Evolutionary conservation across 1,284 basidiomycete genomes (phyloP), one percentile per base, ranked within the genome.

Genomic region (Ceratobasidium sp.): DNA sequence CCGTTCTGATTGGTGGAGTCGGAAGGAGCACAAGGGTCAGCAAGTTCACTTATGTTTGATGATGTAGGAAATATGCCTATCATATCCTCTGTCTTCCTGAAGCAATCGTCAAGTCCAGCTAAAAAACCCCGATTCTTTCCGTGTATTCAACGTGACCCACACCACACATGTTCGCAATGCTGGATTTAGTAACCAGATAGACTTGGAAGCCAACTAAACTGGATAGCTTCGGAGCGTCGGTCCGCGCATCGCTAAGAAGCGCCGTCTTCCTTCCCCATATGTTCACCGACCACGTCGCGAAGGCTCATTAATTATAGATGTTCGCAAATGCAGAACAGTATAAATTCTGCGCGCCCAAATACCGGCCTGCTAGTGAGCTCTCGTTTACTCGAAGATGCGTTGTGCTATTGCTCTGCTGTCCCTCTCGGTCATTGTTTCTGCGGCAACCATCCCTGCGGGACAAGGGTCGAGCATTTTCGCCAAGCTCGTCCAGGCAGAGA

Each of bases 221-320:
- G n/a, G n/a, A n/a, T n/a, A n/a, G n/a, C n/a, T n/a, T n/a, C n/a
- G n/a, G n/a, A 45, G 38, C 55, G 27, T 58, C 55, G 55, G 55
- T 12, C 55, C 55, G 55, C 40, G 27, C 40, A 22, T 20, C 35
- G 17, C 40, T 13, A 17, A 42, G 54, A 58, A 42, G 55, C 38
- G 29, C 17, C 22, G 15, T 31, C 6, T 17, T 7, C 35, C 8
- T 43, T 58, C 55, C 55, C 55, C 55, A 58, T 58, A n/a, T 25
- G 55, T 55, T 42, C 38, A 40, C 17, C 55, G 25, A 58, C 27
- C 40, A 58, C 40, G n/a, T 17, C 40, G 31, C 17, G 27, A 10
- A 20, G 22, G 27, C 4, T 42, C 20, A 58, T 58, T 58, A 58
- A 38, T 58, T 45, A 31, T 58, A 45, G 55, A n/a, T 22, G 20